Percentiles rank a stretch among this genome's conserved stretches.
These are phyloP conservation scores for Rubia peregrina DNA, from an alignment of 305 asterid species.

Conservation along the genomic window DNA sequence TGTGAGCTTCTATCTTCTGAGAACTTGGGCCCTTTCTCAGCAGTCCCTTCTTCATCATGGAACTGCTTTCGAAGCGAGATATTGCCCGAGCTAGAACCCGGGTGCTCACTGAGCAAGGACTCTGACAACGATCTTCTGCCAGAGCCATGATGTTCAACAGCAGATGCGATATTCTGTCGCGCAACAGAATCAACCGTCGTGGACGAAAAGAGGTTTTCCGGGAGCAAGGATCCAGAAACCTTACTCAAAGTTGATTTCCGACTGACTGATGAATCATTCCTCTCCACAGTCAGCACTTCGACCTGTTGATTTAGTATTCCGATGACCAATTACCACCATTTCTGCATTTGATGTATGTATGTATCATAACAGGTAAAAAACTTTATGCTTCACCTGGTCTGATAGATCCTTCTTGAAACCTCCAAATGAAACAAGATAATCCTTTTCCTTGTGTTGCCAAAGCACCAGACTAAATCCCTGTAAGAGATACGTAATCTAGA, in stretches of 20 bases:
- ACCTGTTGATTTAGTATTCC: constrained; percentile 37
- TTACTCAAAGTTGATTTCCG: constrained; percentile 76
- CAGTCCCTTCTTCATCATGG: constrained; percentile 55
- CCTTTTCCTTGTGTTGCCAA: constrained; percentile 86
- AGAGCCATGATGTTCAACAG: constrained; percentile 84
- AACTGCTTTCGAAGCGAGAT: constrained; percentile 83
- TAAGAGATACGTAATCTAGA: constrained; percentile 4
- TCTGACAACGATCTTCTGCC: constrained; percentile 96
- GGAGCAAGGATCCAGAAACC: constrained; percentile 63
- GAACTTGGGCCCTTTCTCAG: constrained; percentile 33
- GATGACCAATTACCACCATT: constrained; percentile 5
- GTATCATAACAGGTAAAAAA: neutral
- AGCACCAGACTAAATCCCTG: constrained; percentile 98
- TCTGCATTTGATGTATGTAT: neutral
- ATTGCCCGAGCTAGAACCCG: constrained; percentile 58
- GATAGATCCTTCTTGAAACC: constrained; percentile 94
- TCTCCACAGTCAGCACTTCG: constrained; percentile 84
- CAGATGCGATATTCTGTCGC: constrained; percentile 70
- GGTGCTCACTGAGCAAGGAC: constrained; percentile 55
- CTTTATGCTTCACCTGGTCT: constrained; percentile 49
- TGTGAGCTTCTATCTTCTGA: constrained; percentile 30
- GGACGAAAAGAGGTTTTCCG: constrained; percentile 44
- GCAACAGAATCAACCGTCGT: constrained; percentile 50
- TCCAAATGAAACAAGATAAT: constrained; percentile 95
- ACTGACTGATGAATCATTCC: constrained; percentile 52